Percentiles rank a stretch among this genome's conserved stretches.
These are phyloP conservation scores for Rosa hybrid DNA, from an alignment of 331 rosid species.

Conservation along the genomic window DNA sequence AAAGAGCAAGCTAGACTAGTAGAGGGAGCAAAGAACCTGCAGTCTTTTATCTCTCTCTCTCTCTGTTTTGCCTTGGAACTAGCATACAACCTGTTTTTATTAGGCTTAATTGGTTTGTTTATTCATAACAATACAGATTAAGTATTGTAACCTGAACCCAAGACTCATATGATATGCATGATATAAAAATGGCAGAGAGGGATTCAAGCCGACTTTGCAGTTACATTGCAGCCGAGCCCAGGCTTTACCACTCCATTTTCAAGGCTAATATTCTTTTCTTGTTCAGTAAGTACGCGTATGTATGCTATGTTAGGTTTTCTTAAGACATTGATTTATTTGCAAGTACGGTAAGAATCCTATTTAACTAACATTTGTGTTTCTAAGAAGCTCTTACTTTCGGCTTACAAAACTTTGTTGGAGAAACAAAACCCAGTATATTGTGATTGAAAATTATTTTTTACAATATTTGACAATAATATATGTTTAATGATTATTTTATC, in stretches of 20 bases:
- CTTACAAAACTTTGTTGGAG: not conserved
- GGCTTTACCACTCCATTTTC: constrained; percentile 29
- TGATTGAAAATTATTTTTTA: too few relatives aligned
- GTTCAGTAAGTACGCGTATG: not conserved
- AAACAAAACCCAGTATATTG: not conserved
- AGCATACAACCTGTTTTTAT: constrained; percentile 21
- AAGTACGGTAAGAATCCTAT: not conserved
- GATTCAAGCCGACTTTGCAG: constrained; percentile 44
- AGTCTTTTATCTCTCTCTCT: constrained; percentile 35
- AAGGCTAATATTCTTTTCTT: constrained; percentile 13
- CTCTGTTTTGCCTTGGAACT: constrained; percentile 63
- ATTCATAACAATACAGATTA: not conserved
- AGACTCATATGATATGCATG: not conserved
- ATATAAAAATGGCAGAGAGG: constrained; percentile 7
- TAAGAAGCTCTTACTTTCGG: not conserved
- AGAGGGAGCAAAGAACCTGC: constrained; percentile 44
- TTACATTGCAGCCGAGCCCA: constrained; percentile 39
- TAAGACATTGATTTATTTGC: not conserved
- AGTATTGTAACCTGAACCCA: not conserved
- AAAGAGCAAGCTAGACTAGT: not conserved
- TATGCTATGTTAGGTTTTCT: not conserved
- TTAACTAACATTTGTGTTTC: not conserved
- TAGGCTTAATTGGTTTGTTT: not conserved
- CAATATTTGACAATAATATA: too few relatives aligned
- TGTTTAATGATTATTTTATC: too few relatives aligned